Base-by-base conservation (phyloP, 1,284 basidiomycete genomes). In the Mycena sp. region DNA sequence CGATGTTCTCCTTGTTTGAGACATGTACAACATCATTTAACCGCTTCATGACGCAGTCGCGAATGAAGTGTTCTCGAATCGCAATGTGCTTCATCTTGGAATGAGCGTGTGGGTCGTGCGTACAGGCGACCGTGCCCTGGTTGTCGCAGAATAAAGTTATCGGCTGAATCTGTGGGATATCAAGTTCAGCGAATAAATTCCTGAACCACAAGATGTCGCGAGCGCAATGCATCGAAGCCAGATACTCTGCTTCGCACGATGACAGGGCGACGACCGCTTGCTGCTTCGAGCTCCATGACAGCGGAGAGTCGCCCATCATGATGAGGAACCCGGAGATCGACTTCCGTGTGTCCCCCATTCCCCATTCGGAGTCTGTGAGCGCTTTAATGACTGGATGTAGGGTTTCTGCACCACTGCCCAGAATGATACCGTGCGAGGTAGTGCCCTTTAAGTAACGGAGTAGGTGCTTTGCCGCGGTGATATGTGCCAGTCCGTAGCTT, bases 161-260 rank as follows among this genome's bases (percentile, higher is more conserved):
- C 1, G 70, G 52, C 1, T 29, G 12, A 53, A 52, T 65, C 70
- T 77, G 73, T 50, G 74, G 67, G 61, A 73, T 68, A 1, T 53
- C 64, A 11, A 76, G 59, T 28, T 76, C 72, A 2, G 65, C 59
- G 19, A 48, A 48, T 21, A 48, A 32, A 32, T 48, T 48, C 9
- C 46, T 30, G 46, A 48, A 48, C 46, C 46, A 48, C 3, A 48
- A 12, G 10, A 73, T 48, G 26, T 77, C 69, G 23, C 71, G 65
- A 9, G 71, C 58, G 7, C 73, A 70, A 52, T 75, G 57, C 11
- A 68, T 71, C 3, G 72, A 49, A 10, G 74, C 75, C 28, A 79
- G 70, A 61, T 80, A 80, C 50, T 80, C 74, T 1, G 77, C 74
- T 64, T 81, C 78, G 0, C 71, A 74, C 0, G 72, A 74, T 0